Base-by-base conservation (phyloP, 2,329 filamentous ascomycete genomes). In the Dactylellina cionopaga region DNA sequence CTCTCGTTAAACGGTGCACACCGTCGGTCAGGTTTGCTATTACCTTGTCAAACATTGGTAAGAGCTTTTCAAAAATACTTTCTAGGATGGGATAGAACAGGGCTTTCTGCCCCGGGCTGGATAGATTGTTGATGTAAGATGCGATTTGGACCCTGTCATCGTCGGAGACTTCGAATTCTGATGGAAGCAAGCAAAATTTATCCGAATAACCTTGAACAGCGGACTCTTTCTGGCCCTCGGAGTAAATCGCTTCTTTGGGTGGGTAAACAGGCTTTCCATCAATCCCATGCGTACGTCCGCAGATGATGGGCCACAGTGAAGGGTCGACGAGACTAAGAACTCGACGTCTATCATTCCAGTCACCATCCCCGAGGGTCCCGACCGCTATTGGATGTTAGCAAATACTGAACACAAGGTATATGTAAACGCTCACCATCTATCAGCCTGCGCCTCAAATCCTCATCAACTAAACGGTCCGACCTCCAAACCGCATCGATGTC, bases 361-460 rank as follows among this genome's bases (percentile, higher is more conserved):
- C n/a, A n/a, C n/a, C n/a, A n/a, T n/a, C n/a, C n/a, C n/a, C n/a
- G n/a, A n/a, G n/a, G n/a, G n/a, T n/a, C n/a, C n/a, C n/a, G n/a
- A n/a, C n/a, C n/a, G n/a, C n/a, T n/a, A n/a, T n/a, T n/a, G n/a
- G n/a, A n/a, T n/a, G n/a, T n/a, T n/a, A n/a, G n/a, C 2, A 27
- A 3, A 4, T 37, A 22, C 22, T 33, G 9, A 5, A 10, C 39
- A 2, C 17, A 11, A 13, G 35, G 15, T 62, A 6, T 0, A 11
- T 6, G 85, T 80, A 51, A 15, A 10, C 5, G 29, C 43, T 13
- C 33, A 68, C 66, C 66, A 22, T 63, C 44, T 9, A 73, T 41
- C 2, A 74, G 15, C 10, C 58, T 39, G 15, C 33, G 31, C 13
- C 55, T 60, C 17, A 68, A 29, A 15, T 60, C 55, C 7, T 68